Evolutionary conservation across 345 rosid species (phyloP), one percentile per base, ranked within the genome.

Genomic region (Kandelia obovata): DNA sequence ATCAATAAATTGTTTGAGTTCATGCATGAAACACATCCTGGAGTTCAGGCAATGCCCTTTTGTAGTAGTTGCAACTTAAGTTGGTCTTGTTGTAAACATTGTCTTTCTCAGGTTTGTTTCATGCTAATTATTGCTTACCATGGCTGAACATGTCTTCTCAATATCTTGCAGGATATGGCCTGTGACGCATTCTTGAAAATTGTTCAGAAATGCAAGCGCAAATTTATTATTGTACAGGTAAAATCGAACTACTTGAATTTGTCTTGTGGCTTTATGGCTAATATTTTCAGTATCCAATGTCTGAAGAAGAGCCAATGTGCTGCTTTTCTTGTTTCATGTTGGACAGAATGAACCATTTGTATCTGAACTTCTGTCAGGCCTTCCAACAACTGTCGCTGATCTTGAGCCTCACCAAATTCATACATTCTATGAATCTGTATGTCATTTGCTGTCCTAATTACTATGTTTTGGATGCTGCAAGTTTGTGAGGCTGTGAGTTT

Each of bases 1-100:
- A 97, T 92, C 65, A 96, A 92, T 76, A 96, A 96, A 78, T 75
- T 96, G 87, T 96, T 92, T 67, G 99, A 96, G 79, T 96, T 96
- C 75, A 96, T 96, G 99, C 99, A 96, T 68, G 99, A 96, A 82
- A 88, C 96, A 37, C 99, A 96, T 83, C 99, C 98, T 23, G 98
- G 99, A 73, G 99, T 96, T 78, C 99, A 96, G 99, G 98, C 92
- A 64, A 58, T 60, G 64, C 46, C 46, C 1, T 39, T 53, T 53
- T 8, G 27, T 17, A 53, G 6, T 53, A 19, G 27, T 53, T 53
- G 21, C 11, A 21, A 1, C 58, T 53, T 35, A 35, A 21, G 25
- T 53, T n/a, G 13, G 21, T 53, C 58, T 53, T 21, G 21, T 6
- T 53, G 11, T 53, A 5, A 25, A 20, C 58, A 7, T 21, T 23